Conservation (phyloP, 208 protist genomes). For the Wallacemonas rigidus region DNA sequence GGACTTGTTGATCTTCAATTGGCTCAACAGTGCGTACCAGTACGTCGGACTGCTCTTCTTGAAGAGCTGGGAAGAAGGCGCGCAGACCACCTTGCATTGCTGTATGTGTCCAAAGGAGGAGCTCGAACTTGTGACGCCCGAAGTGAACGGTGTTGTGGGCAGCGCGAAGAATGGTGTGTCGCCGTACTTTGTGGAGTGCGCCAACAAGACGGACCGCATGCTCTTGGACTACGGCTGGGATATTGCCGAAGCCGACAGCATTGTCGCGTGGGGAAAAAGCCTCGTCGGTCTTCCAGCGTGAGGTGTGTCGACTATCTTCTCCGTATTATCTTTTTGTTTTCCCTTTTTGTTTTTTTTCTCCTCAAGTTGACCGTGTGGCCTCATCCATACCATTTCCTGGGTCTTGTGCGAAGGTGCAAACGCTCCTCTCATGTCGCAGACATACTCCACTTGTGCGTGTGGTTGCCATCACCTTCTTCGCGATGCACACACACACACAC, state of each 20-base stretch:
- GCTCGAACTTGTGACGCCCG: slow-evolving; percentile 58
- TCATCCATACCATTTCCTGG: too few relatives aligned
- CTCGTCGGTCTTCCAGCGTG: slow-evolving; percentile 43
- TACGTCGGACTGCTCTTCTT: slow-evolving; percentile 50
- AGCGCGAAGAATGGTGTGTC: slow-evolving; percentile 37
- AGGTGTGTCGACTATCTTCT: not conserved
- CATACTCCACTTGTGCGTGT: too few relatives aligned
- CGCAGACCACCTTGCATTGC: slow-evolving; percentile 88
- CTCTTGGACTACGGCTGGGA: slow-evolving; percentile 83
- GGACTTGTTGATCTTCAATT: slow-evolving; percentile 40
- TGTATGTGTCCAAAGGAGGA: slow-evolving; percentile 78
- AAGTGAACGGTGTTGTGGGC: not conserved
- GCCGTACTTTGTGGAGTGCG: slow-evolving; percentile 88
- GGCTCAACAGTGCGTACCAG: slow-evolving; percentile 32
- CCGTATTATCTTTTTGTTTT: not conserved
- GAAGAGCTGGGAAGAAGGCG: slow-evolving; percentile 73
- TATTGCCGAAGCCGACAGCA: slow-evolving; percentile 58
- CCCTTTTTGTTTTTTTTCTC: not conserved
- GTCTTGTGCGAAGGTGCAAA: too few relatives aligned
- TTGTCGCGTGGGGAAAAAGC: slow-evolving; percentile 69
- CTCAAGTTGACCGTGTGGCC: not conserved
- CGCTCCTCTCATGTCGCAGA: too few relatives aligned
- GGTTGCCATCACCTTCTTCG: too few relatives aligned
- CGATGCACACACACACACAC: too few relatives aligned
- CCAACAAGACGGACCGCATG: slow-evolving; percentile 60